These are phyloP conservation scores for Ogataea dorogensis DNA, from an alignment of 805 yeast species.

Conservation along the genomic window DNA sequence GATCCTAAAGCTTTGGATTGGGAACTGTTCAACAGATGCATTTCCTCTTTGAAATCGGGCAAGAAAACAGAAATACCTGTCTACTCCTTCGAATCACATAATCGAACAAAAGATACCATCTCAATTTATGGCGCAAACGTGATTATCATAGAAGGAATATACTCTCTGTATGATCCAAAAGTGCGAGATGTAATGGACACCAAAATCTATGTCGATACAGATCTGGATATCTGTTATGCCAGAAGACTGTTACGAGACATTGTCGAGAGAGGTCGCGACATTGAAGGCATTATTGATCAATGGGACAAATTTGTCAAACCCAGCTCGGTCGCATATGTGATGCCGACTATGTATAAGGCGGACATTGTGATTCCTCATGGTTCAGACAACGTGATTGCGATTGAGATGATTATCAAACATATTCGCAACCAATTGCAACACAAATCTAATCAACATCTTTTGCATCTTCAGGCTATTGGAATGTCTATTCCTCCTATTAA, in stretches of 20 bases:
- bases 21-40: constrained; percentile 63
- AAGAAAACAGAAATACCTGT: constrained; percentile 63
- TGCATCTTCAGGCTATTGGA: constrained; percentile 60
- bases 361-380: constrained; percentile 92
- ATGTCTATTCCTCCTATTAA: constrained; percentile 34
- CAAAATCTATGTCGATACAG: constrained; percentile 91
- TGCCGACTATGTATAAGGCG: constrained; percentile 75
- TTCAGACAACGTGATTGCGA: constrained; percentile 76
- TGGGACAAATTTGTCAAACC: constrained; percentile 95
- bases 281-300: constrained; percentile 77
- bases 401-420: constrained; percentile 75
- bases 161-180: constrained; percentile 71
- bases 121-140: constrained; percentile 93
- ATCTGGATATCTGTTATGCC: constrained; percentile 87
- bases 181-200: constrained; percentile 76
- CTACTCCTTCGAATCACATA: constrained; percentile 64
- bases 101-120: constrained; percentile 58
- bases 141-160: constrained; percentile 87
- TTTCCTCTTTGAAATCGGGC: constrained; percentile 70
- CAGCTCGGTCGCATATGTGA: constrained; percentile 71
- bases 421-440: constrained; percentile 64
- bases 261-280: constrained; percentile 79
- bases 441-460: constrained; percentile 68
- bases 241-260: constrained; percentile 87
- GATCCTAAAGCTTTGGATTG: constrained; percentile 81